Percentiles rank a stretch among this genome's conserved stretches.
phyloP scores from a whole-genome alignment of 2,329 filamentous ascomycete species.

The Epichloe gansuensis region DNA sequence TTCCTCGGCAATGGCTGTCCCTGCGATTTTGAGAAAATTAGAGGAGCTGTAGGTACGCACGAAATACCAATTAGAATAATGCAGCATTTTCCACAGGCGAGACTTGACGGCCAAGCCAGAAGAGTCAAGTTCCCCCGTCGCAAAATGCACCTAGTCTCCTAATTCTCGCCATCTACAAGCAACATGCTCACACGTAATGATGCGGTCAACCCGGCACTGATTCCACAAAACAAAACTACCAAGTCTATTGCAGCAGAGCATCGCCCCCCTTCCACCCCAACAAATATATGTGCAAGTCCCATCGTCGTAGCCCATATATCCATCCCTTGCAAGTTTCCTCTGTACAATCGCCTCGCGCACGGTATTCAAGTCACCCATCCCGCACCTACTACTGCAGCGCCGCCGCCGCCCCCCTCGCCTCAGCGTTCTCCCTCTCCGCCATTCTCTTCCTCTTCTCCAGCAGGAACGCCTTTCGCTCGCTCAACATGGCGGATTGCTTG shows the following conservation, averaged over 20 bases:
- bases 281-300: background rate
- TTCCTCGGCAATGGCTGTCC: slow-evolving; percentile 74
- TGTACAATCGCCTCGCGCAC: background rate
- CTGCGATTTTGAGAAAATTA: slow-evolving; percentile 44
- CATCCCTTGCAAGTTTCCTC: background rate
- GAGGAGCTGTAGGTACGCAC: slow-evolving; percentile 35
- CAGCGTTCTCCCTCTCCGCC: slow-evolving; percentile 24
- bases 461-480: slow-evolving; percentile 65
- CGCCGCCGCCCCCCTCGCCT: background rate
- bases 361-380: background rate
- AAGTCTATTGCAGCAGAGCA: background rate
- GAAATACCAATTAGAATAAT: background rate
- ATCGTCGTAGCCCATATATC: too few relatives aligned
- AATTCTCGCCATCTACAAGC: background rate
- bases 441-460: slow-evolving; percentile 79
- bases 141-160: background rate
- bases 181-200: background rate
- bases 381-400: background rate
- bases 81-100: too few relatives aligned
- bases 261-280: background rate
- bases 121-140: background rate
- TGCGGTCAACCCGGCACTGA: background rate
- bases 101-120: too few relatives aligned
- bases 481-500: slow-evolving; percentile 62
- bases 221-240: background rate